phyloP scores from a whole-genome alignment of 768 basidiomycete species.

The Lanmaoa rubissima region DNA sequence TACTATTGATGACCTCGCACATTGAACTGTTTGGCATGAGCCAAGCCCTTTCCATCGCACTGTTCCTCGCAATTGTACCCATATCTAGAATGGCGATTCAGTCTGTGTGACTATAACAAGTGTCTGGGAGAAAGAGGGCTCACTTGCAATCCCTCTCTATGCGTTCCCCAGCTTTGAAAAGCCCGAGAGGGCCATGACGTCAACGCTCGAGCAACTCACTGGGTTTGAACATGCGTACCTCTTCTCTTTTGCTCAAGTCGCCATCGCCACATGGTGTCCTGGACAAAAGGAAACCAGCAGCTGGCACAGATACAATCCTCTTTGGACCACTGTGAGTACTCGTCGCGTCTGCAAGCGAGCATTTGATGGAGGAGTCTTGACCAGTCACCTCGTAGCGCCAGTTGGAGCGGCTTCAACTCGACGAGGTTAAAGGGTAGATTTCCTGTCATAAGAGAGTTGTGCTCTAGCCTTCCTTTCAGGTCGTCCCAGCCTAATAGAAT shows the following conservation, averaged over 20 bases:
- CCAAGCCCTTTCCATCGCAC: neutral
- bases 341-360: neutral
- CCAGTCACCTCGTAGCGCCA: neutral
- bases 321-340: slow-evolving; percentile 1
- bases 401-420: neutral
- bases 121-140: neutral
- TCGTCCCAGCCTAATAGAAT: slow-evolving; percentile 3
- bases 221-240: neutral
- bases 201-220: neutral
- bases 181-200: neutral
- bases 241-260: neutral
- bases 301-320: neutral
- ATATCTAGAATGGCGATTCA: neutral
- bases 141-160: neutral
- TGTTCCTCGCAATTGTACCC: slow-evolving; percentile 4
- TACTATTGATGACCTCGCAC: neutral
- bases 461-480: neutral
- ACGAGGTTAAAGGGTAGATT: neutral
- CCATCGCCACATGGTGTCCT: slow-evolving; percentile 4
- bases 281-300: neutral
- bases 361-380: neutral
- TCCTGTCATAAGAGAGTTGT: neutral
- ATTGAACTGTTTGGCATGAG: slow-evolving; percentile 2
- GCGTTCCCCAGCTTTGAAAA: neutral
- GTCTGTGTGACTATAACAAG: neutral